Base-by-base conservation (phyloP, 495 filamentous ascomycete genomes). In the Talaromyces stipitatus region DNA sequence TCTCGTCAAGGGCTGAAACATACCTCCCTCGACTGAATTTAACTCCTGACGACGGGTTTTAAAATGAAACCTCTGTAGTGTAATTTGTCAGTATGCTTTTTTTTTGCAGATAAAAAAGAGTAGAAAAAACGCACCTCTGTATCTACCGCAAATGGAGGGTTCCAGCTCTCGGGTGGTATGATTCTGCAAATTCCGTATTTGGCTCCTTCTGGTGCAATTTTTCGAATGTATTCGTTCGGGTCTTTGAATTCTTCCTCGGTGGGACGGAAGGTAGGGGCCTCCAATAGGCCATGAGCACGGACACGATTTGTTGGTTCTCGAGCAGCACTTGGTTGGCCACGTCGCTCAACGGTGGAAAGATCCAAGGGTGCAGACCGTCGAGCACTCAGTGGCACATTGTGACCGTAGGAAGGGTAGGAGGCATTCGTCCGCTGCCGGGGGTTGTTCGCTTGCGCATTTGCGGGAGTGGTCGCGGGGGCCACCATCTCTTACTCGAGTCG, bases 1-100 rank as follows among this genome's bases (percentile, higher is more conserved):
- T 60, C 61, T 55, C 54, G 67, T 65, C 66, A 69, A 66, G 62
- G 50, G 62, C 61, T 68, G 61, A 64, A 62, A 76, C 87, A 81
- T 85, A 94, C 92, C 92, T 81, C 94, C 94, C 86, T 99, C 94
- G 51, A 97, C 90, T 14, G 92, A 96, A 68, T 97, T 99, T 50
- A 99, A 82, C 68, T 99, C 94, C 73, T 97, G 95, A 69, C 92
- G 90, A 69, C 94, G 83, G 6, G 94, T 99, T 55, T 90, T 85
- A 71, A 99, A 99, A 68, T 97, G 94, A 66, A 99, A 99, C 67
- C 84, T 85, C 94, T 97, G 62, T 58, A 59, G 57, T 16, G 26
- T 43, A 18, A 50, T 23, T 24, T 29, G 55, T 45, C n/a, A 50
- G 26, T 26, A 55, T 8, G 4, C 5, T 50, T 6, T 6, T 33